Percentiles rank a stretch among this genome's conserved stretches.
Conservation (phyloP, 225 moss, liverwort and hornwort species). For the Bryum argenteum region DNA sequence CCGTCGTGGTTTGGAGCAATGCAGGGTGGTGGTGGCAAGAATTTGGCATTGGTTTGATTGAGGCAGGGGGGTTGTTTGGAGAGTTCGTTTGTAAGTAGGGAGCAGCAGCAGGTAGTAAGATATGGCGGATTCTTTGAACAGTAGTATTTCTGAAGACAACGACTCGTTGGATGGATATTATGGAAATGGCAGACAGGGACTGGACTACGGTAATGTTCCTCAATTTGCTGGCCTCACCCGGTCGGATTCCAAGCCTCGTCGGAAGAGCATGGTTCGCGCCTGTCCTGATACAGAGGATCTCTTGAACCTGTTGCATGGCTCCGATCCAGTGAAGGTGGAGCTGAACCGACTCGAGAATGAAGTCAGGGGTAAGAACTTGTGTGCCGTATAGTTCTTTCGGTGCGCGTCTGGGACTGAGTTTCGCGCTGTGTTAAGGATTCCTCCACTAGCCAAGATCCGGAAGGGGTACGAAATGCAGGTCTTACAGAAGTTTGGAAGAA, state of each 20-base stretch:
- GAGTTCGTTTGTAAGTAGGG: constrained; percentile 8
- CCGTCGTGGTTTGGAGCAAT: constrained; percentile 35
- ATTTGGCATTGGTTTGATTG: constrained; percentile 44
- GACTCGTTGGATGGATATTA: constrained; percentile 63
- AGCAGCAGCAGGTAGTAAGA: constrained; percentile 3
- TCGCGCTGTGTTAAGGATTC: constrained; percentile 13
- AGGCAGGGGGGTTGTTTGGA: constrained; percentile 23
- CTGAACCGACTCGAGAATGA: constrained; percentile 68
- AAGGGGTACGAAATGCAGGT: constrained; percentile 24
- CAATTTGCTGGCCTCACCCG: constrained; percentile 52
- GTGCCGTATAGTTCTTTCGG: constrained; percentile 11
- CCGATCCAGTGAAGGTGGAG: constrained; percentile 71
- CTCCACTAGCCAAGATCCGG: constrained; percentile 30
- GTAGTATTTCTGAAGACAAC: constrained; percentile 61
- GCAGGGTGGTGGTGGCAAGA: constrained; percentile 26
- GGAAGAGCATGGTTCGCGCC: constrained; percentile 49
- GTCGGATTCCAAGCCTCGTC: constrained; percentile 54
- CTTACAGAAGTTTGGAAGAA: not conserved
- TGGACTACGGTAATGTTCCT: constrained; percentile 53
- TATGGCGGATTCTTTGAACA: constrained; percentile 69
- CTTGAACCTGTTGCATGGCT: constrained; percentile 63
- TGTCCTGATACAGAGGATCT: constrained; percentile 66
- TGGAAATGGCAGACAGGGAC: constrained; percentile 55
- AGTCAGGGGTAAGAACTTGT: constrained; percentile 59
- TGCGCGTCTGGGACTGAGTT: constrained; percentile 22